Base-by-base conservation (phyloP, 352 stramenopile species). In the Phytophthora hibernalis region DNA sequence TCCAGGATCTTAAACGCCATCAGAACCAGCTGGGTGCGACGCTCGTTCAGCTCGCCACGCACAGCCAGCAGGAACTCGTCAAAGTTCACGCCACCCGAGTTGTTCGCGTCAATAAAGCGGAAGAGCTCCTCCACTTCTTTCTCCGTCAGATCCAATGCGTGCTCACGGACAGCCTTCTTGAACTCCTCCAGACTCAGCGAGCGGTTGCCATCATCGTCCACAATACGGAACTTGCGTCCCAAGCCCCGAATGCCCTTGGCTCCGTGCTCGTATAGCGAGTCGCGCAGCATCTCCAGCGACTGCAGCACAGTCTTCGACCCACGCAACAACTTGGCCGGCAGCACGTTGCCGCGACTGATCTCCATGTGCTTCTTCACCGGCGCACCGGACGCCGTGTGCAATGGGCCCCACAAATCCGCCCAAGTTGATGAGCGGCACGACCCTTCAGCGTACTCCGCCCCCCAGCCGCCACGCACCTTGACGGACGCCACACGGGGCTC, bases 151-250 rank as follows among this genome's bases (percentile, higher is more conserved):
- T 83, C 76, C 6, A 93, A 67, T 6, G 73, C 72, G 55, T 93
- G 85, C 53, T 93, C 87, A 26, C 71, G 70, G 48, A 95, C 80
- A 10, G 83, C 87, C 72, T 95, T 93, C 35, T 62, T 64, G 56
- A 97, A 94, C 68, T 97, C 91, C 11, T 76, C 62, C 20, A 86
- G 56, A 53, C 74, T 92, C 44, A 97, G 55, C 47, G 82, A 84
- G 15, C 78, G 73, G 78, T 96, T 95, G 40, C 87, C 86, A 57
- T 96, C 85, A 61, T 97, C 86, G 62, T 97, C 90, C 53, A 96
- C 93, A 74, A 97, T 95, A 20, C 89, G 85, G 66, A 97, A 93
- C 68, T 95, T 95, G 62, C 87, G 85, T 28, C 87, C 85, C 21
- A 95, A 62, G 28, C 82, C 82, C 21, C 82, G 79, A 55, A 95